Conservation (phyloP, 805 yeast genomes). For the Sugiyamaella marilandica region DNA sequence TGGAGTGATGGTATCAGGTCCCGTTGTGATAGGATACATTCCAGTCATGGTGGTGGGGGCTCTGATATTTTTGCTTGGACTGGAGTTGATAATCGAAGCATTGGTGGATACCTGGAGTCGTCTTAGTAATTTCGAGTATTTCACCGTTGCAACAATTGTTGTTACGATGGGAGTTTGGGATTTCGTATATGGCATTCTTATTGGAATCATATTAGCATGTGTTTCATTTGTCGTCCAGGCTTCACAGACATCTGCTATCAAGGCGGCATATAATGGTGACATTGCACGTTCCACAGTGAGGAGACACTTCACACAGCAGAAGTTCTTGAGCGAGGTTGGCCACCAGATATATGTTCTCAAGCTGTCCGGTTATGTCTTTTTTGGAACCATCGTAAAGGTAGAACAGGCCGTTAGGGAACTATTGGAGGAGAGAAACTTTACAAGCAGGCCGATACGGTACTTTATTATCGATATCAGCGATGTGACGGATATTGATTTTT, state of each 20-base stretch:
- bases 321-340: conserved; percentile 79
- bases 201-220: conserved; percentile 87
- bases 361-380: conserved; percentile 82
- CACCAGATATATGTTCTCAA: conserved; percentile 85
- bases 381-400: conserved; percentile 91
- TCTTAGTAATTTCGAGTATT: conserved; percentile 69
- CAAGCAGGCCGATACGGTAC: conserved; percentile 61
- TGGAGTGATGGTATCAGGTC: conserved; percentile 80
- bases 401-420: conserved; percentile 67
- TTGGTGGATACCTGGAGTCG: conserved; percentile 78
- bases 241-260: conserved; percentile 74
- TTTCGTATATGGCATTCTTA: conserved; percentile 87
- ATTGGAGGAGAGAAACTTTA: conserved; percentile 52
- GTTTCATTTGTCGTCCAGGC: conserved; percentile 93
- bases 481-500: conserved; percentile 76
- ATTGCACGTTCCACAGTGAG: conserved; percentile 89
- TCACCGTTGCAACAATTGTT: conserved; percentile 82
- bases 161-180: conserved; percentile 93
- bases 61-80: conserved; percentile 82
- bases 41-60: conserved; percentile 97
- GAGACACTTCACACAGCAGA: conserved; percentile 84
- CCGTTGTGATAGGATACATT: conserved; percentile 85
- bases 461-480: conserved; percentile 79
- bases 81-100: conserved; percentile 84
- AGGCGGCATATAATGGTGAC: conserved; percentile 78